Conservation (phyloP, 2,329 filamentous ascomycete genomes). For the Fusarium sp. region DNA sequence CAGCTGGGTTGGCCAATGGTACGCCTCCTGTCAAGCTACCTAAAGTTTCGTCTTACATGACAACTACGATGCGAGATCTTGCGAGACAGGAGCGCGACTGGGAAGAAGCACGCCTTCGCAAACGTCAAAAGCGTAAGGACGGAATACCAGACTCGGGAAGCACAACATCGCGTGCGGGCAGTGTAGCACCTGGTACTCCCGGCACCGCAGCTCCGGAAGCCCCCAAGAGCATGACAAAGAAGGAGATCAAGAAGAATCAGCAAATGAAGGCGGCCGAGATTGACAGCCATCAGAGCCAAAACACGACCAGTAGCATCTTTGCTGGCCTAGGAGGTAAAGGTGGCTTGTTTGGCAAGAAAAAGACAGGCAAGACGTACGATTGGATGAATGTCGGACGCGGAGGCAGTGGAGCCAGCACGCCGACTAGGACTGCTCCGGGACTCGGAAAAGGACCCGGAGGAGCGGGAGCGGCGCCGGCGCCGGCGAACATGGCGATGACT, state of each 20-base stretch:
- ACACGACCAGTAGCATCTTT: conserved; percentile 83
- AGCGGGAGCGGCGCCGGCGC: conserved; percentile 46
- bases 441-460: conserved; percentile 51
- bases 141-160: conserved; percentile 64
- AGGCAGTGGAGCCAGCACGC: conserved; percentile 66
- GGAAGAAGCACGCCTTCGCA: conserved; percentile 78
- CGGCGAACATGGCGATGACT: conserved; percentile 59
- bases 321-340: conserved; percentile 72
- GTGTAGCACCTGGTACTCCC: conserved; percentile 70
- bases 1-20: conserved; percentile 51
- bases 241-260: conserved; percentile 81
- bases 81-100: conserved; percentile 74
- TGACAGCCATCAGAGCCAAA: conserved; percentile 83
- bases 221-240: conserved; percentile 83
- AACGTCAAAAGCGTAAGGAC: conserved; percentile 72
- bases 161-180: conserved; percentile 64
- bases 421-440: conserved; percentile 53
- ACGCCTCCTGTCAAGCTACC: conserved; percentile 60
- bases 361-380: conserved; percentile 74
- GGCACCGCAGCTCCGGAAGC: conserved; percentile 71
- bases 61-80: conserved; percentile 68
- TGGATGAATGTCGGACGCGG: conserved; percentile 73
- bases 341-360: conserved; percentile 67
- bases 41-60: conserved; percentile 63
- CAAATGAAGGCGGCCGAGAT: conserved; percentile 83